Evolutionary conservation across 176 grass and related monocot genomes (phyloP), one percentile per base, ranked within the genome.

Genomic region (Thinopyrum elongatum): DNA sequence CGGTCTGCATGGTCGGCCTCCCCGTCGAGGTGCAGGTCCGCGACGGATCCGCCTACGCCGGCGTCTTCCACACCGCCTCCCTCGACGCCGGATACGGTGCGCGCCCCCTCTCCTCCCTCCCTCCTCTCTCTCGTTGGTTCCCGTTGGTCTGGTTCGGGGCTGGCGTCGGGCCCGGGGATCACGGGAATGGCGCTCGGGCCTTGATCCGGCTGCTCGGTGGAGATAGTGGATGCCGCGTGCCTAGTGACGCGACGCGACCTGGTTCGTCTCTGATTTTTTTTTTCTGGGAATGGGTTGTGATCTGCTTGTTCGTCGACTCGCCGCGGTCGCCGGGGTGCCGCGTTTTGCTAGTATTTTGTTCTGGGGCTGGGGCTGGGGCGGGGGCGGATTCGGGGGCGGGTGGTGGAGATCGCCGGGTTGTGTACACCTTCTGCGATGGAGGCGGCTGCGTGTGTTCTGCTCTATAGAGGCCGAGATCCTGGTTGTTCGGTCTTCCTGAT

Each of bases 31-130:
- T 94, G 14, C 97, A 91, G 88, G 94, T 95, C 76, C 93, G 88
- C 82, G 97, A 98, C 90, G 97, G 97, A 89, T 98, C 97, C 74
- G 81, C 91, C 64, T 98, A 95, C 82, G 91, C 86, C 23, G 97
- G 97, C 75, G 85, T 98, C 94, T 90, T 98, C 84, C 97, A 98
- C 93, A 92, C 97, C 70, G 97, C 97, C 80, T 85, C 36, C 84
- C 60, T 95, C 84, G 84, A 95, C 58, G 73, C 36, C 10, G 90
- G 90, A 82, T 90, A 89, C 74, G 94, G 97, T 95, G 46, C 11
- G 80, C 74, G 34, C 68, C 71, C 41, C 19, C 44, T 44, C 7
- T 17, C 17, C 38, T 28, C 29, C 10, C 8, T 60, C 36, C 17
- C 13, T 67, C 33, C 21, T 6, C 62, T 51, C 49, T 11, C 23